phyloP scores from a whole-genome alignment of 805 yeast species.

The Nakazawaea ambrosiae region DNA sequence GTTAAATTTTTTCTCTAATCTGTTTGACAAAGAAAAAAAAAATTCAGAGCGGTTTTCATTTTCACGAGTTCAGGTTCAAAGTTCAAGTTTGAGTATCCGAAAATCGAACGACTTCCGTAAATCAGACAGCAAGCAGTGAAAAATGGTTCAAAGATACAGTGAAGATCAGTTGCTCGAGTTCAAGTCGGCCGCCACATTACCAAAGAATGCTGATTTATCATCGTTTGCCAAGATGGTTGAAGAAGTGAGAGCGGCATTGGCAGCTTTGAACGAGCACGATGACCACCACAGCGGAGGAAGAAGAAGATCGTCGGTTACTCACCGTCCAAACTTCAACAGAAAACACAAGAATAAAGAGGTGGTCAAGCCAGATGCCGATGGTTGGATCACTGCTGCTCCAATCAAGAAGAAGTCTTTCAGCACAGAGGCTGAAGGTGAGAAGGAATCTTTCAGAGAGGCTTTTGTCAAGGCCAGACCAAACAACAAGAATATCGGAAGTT shows the following conservation, averaged over 20 bases:
- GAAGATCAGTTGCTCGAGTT: constrained; percentile 60
- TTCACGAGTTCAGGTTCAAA: too few species aligned
- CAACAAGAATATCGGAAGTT: constrained; percentile 67
- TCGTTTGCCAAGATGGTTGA: constrained; percentile 63
- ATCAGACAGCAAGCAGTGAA: too few species aligned
- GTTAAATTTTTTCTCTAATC: too few species aligned
- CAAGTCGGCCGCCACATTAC: constrained; percentile 49
- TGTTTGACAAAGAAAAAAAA: too few species aligned
- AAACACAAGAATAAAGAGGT: constrained; percentile 44
- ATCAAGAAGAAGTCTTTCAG: constrained; percentile 36
- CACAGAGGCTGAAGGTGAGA: constrained; percentile 41
- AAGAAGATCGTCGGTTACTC: constrained; percentile 12
- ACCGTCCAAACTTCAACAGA: constrained; percentile 45
- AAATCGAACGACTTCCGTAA: too few species aligned
- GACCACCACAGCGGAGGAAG: constrained; percentile 13
- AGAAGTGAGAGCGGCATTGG: constrained; percentile 43
- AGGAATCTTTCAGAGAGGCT: constrained; percentile 40
- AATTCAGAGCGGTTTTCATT: too few species aligned
- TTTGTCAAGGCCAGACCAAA: constrained; percentile 58
- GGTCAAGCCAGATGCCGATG: constrained; percentile 63
- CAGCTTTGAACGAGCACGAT: constrained; percentile 18
- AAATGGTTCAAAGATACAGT: too few species aligned
- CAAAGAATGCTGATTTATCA: constrained; percentile 56
- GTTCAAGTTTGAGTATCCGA: too few species aligned
- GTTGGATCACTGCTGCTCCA: constrained; percentile 61